phyloP scores from a whole-genome alignment of 306 rosid species.

The Oxytropis ochrocephala region DNA sequence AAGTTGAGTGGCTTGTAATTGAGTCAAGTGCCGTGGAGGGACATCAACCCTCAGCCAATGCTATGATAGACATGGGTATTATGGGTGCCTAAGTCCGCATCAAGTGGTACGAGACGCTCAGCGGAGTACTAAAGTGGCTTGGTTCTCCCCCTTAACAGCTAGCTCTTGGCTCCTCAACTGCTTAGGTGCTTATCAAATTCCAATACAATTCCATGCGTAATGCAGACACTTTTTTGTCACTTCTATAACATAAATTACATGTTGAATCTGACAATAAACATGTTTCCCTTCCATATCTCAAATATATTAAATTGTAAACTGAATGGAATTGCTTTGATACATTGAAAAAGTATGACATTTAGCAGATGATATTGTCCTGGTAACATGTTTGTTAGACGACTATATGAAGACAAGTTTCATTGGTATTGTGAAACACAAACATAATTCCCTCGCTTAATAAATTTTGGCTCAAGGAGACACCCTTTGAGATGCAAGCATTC shows the following conservation, averaged over 20 bases:
- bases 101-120: too few relatives aligned
- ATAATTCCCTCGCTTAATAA: background rate
- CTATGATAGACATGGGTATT: too few relatives aligned
- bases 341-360: too few relatives aligned
- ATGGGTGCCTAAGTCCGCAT: too few relatives aligned
- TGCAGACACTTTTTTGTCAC: background rate
- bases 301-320: background rate
- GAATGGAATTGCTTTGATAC: background rate
- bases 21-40: too few relatives aligned
- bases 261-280: background rate
- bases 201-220: background rate
- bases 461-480: background rate
- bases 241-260: background rate
- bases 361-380: background rate
- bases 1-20: too few relatives aligned
- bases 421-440: background rate
- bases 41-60: too few relatives aligned
- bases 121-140: too few relatives aligned
- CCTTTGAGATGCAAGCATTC: background rate
- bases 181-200: too few relatives aligned
- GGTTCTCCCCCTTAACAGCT: too few relatives aligned
- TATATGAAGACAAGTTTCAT: background rate
- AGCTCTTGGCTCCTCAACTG: too few relatives aligned
- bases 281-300: background rate
- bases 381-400: background rate